Evolutionary conservation across 192 early-diverging fungal genomes (phyloP), one percentile per base, ranked within the genome.

Genomic region (Backusella tuberculispora): DNA sequence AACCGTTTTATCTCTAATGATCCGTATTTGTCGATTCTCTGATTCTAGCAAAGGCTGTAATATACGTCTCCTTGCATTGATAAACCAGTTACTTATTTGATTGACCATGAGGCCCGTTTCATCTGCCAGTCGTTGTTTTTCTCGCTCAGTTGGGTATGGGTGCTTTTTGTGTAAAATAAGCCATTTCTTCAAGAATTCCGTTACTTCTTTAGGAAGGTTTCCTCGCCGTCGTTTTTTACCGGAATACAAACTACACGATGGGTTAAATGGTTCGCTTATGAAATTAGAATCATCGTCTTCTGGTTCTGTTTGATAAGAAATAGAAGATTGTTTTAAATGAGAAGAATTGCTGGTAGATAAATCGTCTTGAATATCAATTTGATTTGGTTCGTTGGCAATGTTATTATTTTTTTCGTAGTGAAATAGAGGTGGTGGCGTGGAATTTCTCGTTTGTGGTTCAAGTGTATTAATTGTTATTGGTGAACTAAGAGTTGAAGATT

Each of bases 81-180:
- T 72, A 60, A 72, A 72, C 71, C 71, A 72, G 56, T 72, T 72
- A 26, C 50, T 63, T 9, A 72, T 72, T 38, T 72, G 71, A 42
- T 60, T 72, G n/a, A 72, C 71, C 48, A 63, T 72, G n/a, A 72
- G 48, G 1, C 71, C 71, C 0, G 71, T 72, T 42, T 63, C 50
- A 4, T 63, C 37, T 40, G 71, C 71, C 5, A 72, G 21, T 38
- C 56, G 26, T 41, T 63, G 53, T 63, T 72, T 72, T 63, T 72
- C 71, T 42, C 41, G 34, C 24, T 72, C 71, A 24, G 71, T 72
- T 19, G 71, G 71, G 21, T 72, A 72, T 19, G 71, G 71, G 37
- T 72, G 71, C 12, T 72, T 72, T 42, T 72, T 72, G 53, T 72
- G 71, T 42, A 53, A 43, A 43, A 72, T 63, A 63, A 72, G 71